Evolutionary conservation across 441 rosid species (phyloP), one percentile per base, ranked within the genome.

Genomic region (Bruguiera hainesii): DNA sequence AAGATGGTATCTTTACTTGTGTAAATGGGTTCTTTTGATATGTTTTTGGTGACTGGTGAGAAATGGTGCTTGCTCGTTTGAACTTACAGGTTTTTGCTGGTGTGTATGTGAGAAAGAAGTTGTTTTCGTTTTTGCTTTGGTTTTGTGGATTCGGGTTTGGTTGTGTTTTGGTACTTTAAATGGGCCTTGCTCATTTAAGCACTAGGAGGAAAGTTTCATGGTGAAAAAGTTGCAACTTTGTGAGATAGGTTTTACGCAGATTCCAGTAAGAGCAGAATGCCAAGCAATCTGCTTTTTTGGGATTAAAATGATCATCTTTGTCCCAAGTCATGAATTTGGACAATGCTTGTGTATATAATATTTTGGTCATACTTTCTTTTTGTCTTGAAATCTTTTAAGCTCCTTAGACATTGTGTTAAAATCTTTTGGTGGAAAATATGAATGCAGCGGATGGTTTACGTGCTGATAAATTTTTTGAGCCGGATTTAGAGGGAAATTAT

Each of bases 391-490:
- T 1, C 6, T 33, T 31, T 33, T 33, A 33, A 33, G 37, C 37
- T 33, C 10, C 37, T 33, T 1, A 33, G 23, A 26, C 2, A 21
- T 31, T 5, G 30, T 69, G 56, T 39, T 37, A 63, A 28, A 19
- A 5, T 64, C 48, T 70, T 21, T 63, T 60, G 77, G 21, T 71
- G 56, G 56, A 20, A 66, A 63, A 49, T 59, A 39, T 67, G 35
- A 56, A 48, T 68, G 70, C 89, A 94, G 99, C 99, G 46, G 99
- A 91, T 82, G 99, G 99, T 58, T 78, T 94, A 73, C 94, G 98
- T 19, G 98, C 98, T 68, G 99, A 94, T 80, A 94, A 91, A 78
- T 94, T 94, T 76, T 94, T 71, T 65, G 99, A 94, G 87, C 96
- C 96, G 5, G 99, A 91, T 79, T 78, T 49, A 0, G 82, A 84